Evolutionary conservation across 1,139 yeast genomes (phyloP).

Genomic region (Pneumocystis oryctolagi): DNA sequence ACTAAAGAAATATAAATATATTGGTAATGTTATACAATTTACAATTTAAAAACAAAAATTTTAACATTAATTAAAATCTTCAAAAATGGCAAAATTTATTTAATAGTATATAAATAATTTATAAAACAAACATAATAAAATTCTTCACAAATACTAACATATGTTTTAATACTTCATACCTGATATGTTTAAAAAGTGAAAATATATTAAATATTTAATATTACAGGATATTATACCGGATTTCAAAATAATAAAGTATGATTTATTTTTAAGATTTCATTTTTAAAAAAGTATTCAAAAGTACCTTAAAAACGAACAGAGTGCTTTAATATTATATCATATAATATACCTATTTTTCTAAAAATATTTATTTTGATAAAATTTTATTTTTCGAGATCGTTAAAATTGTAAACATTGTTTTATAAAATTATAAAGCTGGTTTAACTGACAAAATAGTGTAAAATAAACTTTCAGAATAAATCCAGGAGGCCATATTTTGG

Average conservation of each 20-base stretch:
- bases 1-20: too few species aligned
- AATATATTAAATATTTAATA: too few species aligned
- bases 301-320: neutral
- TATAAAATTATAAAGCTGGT: neutral
- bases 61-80: too few species aligned
- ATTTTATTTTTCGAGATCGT: neutral
- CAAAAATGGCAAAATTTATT: too few species aligned
- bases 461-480: neutral
- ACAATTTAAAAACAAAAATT: too few species aligned
- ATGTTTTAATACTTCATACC: too few species aligned
- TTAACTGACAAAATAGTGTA: neutral
- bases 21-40: neutral
- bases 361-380: neutral
- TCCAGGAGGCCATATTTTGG: neutral
- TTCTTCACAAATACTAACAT: too few species aligned
- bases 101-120: too few species aligned
- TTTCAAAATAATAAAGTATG: too few species aligned
- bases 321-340: neutral
- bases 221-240: neutral
- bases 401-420: neutral
- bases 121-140: too few species aligned
- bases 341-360: neutral
- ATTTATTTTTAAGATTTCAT: too few species aligned
- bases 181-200: neutral
- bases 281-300: neutral